Evolutionary conservation across 108 stramenopile species (phyloP), one percentile per base, ranked within the genome.

Genomic region (Pelagomonas calceolata): DNA sequence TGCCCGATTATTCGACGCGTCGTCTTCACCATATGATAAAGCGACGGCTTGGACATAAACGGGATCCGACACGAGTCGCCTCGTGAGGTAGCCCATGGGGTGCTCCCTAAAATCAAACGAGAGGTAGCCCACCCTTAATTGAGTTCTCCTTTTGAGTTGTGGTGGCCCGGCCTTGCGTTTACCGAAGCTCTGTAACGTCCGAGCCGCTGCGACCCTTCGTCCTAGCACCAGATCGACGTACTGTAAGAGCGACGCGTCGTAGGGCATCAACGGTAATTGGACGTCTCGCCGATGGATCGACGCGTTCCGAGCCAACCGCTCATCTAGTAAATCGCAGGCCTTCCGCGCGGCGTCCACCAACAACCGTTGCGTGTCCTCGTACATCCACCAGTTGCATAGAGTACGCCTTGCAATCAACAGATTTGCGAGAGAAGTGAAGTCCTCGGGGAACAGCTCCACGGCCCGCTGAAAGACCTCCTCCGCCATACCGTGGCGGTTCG

Each of bases 31-130:
- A 35, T 81, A 85, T 14, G 60, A 73, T 26, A 79, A 66, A 37
- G 39, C 64, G 32, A 45, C 32, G 5, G 66, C 64, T 9, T 64
- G 43, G 45, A 82, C 31, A 30, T 14, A 4, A 10, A 18, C 33
- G 30, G 35, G 68, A 37, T 76, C 60, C 29, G 66, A 66, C 21
- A 83, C 33, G 34, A 85, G 63, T 14, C 78, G 75, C 30, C 75
- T 43, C 36, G 80, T 83, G n/a, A 85, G 75, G 66, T 77, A 66
- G 0, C 82, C 84, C 84, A 85, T 85, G 10, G 82, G 68, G 66
- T 85, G 84, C 12, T 81, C 78, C 0, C 80, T 46, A 29, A 77
- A 79, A 65, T 85, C 84, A 65, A 79, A 85, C 63, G 75, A 77
- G 63, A 83, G 64, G 72, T 85, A 85, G 32, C 78, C 82, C 30